Conservation (phyloP, 305 asterid genomes). For the Fraxinus latifolia region DNA sequence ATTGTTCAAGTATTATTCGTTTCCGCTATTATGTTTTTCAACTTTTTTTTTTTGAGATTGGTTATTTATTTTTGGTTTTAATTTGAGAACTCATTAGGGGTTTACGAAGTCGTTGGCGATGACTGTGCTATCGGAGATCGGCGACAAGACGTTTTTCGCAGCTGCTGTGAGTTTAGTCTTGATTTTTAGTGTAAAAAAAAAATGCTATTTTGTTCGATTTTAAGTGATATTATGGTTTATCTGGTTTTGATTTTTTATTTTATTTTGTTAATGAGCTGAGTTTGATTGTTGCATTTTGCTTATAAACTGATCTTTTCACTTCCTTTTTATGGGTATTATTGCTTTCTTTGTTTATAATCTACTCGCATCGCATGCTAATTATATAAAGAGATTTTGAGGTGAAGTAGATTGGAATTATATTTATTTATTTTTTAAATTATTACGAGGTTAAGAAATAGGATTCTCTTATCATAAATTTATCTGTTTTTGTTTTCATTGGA, state of each 20-base stretch:
- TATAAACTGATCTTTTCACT: neutral
- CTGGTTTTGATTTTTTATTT: neutral
- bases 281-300: neutral
- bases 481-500: neutral
- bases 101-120: slow-evolving; percentile 20
- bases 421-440: neutral
- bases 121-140: slow-evolving; percentile 19
- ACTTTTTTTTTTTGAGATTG: neutral
- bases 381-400: neutral
- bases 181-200: neutral
- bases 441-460: neutral
- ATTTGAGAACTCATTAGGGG: neutral
- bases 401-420: neutral
- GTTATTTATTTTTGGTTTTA: neutral
- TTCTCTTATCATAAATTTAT: neutral
- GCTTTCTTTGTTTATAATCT: neutral
- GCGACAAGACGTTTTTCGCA: slow-evolving; percentile 19
- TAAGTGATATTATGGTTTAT: neutral
- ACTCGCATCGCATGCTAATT: neutral
- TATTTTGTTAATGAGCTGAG: neutral
- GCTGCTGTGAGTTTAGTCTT: neutral
- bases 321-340: neutral
- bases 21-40: neutral
- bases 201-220: neutral
- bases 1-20: neutral